phyloP scores from a whole-genome alignment of 306 rosid species.

The Ormosia emarginata region DNA sequence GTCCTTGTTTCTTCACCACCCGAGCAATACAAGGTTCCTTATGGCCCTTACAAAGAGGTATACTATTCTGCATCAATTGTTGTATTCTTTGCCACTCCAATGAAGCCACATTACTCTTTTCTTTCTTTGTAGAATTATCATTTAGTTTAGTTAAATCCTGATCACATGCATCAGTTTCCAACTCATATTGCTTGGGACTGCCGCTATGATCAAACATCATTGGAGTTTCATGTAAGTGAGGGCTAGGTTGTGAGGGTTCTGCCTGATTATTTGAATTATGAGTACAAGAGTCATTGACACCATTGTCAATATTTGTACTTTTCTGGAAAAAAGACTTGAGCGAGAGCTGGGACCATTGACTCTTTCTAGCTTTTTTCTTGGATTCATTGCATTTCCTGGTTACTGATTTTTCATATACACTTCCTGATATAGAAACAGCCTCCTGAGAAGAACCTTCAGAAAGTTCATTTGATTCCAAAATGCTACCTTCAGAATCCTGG shows the following conservation, averaged over 20 bases:
- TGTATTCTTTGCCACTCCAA: conserved; percentile 92
- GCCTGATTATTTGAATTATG: conserved; percentile 28
- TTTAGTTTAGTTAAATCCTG: conserved; percentile 37
- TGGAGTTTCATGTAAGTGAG: conserved; percentile 37
- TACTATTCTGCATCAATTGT: conserved; percentile 83
- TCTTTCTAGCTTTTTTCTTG: conserved; percentile 64
- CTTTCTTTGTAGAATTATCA: conserved; percentile 41
- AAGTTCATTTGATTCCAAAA: conserved; percentile 21
- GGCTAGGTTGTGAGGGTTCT: conserved; percentile 38
- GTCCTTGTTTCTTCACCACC: conserved; percentile 86
- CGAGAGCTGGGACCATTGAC: conserved; percentile 66
- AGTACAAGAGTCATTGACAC: conserved; percentile 17
- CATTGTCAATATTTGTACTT: conserved; percentile 34
- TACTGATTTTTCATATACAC: conserved; percentile 22
- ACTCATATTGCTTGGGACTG: conserved; percentile 30
- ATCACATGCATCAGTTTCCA: conserved; percentile 32
- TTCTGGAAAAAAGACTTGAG: conserved; percentile 69
- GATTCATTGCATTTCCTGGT: conserved; percentile 21
- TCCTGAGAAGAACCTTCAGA: conserved; percentile 26
- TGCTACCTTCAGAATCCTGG: conserved; percentile 37
- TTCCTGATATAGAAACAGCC: conserved; percentile 19
- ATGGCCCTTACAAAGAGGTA: conserved; percentile 90
- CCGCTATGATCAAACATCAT: conserved; percentile 24
- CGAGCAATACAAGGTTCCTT: conserved; percentile 78
- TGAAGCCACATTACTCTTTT: conserved; percentile 55